Evolutionary conservation across 495 filamentous ascomycete species (phyloP).

Genomic region (Achaetomiella virescens): DNA sequence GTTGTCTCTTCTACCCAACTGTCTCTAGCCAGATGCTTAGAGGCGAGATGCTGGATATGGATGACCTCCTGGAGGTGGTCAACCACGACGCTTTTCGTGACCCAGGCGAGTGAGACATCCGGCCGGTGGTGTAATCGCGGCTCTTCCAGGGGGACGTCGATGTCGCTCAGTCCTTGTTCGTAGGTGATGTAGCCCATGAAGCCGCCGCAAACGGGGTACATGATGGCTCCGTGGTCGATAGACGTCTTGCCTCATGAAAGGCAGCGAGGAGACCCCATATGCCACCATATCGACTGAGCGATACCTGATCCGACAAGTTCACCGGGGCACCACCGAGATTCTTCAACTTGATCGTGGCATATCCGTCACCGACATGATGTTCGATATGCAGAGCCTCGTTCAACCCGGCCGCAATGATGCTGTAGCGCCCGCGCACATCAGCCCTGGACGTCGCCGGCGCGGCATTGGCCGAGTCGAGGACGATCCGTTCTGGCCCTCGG

Average conservation of each 20-base stretch:
- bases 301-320: constrained; percentile 21
- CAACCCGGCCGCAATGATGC: constrained; percentile 59
- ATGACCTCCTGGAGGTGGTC: constrained; percentile 59
- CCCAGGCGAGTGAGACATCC: constrained; percentile 72
- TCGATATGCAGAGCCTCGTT: constrained; percentile 47
- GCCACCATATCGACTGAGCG: constrained; percentile 31
- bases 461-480: constrained; percentile 52
- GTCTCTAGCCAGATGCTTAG: constrained; percentile 28
- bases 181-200: constrained; percentile 89
- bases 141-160: constrained; percentile 40
- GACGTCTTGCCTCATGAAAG: constrained; percentile 49
- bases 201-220: constrained; percentile 73
- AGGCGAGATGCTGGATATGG: constrained; percentile 58
- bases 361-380: constrained; percentile 42
- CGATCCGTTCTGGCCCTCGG: constrained; percentile 37
- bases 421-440: constrained; percentile 55
- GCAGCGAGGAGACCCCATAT: constrained; percentile 53
- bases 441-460: constrained; percentile 25
- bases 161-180: constrained; percentile 67
- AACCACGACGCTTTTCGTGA: constrained; percentile 72
- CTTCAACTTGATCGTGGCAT: constrained; percentile 27
- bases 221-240: constrained; percentile 18
- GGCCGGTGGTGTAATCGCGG: constrained; percentile 45
- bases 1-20: constrained; percentile 31
- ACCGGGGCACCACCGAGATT: not conserved